phyloP scores from a whole-genome alignment of 345 rosid genomes.

The Rhodamnia argentea region DNA sequence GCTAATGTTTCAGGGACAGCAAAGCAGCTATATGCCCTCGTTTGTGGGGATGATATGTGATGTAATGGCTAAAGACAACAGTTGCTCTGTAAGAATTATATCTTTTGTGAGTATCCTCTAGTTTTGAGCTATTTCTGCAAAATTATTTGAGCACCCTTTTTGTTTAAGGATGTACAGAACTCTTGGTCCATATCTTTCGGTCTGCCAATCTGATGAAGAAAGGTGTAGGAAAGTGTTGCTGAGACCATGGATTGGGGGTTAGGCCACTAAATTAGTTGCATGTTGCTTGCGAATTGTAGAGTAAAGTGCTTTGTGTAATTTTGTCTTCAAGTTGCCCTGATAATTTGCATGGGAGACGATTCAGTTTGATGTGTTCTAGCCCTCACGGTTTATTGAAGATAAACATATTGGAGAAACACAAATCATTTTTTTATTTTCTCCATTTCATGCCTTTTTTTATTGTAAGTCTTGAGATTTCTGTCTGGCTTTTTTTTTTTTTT shows the following conservation, averaged over 20 bases:
- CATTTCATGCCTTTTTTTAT: not conserved
- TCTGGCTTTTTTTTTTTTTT: not conserved
- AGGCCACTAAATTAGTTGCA: not conserved
- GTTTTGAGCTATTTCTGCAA: not conserved
- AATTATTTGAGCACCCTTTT: not conserved
- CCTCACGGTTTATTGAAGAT: not conserved
- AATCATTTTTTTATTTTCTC: not conserved
- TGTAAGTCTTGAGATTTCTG: not conserved
- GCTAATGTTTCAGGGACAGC: constrained; percentile 39
- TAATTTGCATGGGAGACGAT: not conserved
- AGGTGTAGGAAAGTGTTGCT: not conserved
- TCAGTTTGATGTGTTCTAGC: not conserved
- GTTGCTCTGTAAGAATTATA: not conserved
- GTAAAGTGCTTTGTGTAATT: not conserved
- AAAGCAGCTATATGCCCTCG: constrained; percentile 16
- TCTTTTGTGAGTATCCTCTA: not conserved
- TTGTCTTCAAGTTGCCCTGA: not conserved
- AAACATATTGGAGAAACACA: not conserved
- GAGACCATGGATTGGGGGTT: not conserved
- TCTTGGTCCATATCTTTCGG: not conserved
- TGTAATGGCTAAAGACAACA: not conserved
- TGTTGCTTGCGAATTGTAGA: not conserved
- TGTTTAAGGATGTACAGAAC: not conserved
- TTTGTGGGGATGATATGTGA: constrained; percentile 19
- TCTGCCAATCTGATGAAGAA: not conserved